A percentile compares a stretch with the other conserved stretches of the same genome.
Conservation (phyloP, 306 rosid genomes). For the Canavalia ensiformis region DNA sequence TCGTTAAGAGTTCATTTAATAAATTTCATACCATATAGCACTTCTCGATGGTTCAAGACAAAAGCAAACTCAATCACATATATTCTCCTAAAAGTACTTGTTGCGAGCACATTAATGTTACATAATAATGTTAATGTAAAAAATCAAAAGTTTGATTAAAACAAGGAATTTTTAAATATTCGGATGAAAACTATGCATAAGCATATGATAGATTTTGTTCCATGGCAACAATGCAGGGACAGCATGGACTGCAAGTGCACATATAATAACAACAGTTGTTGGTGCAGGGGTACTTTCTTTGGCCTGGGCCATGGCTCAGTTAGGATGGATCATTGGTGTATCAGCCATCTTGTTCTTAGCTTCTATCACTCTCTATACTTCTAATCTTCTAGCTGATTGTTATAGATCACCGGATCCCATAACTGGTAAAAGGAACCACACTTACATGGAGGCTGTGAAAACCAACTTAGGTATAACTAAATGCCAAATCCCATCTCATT, state of each 20-base stretch:
- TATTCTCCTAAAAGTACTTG: too few relatives aligned
- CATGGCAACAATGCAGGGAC: conserved; percentile 28
- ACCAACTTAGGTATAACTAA: conserved; percentile 35
- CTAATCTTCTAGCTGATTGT: conserved; percentile 50
- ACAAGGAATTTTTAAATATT: too few relatives aligned
- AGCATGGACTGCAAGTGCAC: conserved; percentile 36
- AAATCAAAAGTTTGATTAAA: too few relatives aligned
- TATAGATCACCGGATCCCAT: conserved; percentile 51
- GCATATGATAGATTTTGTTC: background rate
- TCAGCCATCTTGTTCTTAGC: background rate
- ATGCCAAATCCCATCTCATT: background rate
- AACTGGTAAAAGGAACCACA: conserved; percentile 37
- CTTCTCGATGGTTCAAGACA: too few relatives aligned
- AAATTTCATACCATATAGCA: too few relatives aligned
- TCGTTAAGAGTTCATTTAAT: too few relatives aligned
- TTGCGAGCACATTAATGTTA: too few relatives aligned
- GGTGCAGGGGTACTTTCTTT: conserved; percentile 47
- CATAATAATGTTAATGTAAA: too few relatives aligned
- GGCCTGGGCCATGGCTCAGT: conserved; percentile 47
- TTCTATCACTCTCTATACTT: conserved; percentile 35
- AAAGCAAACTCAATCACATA: too few relatives aligned
- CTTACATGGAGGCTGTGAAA: conserved; percentile 48
- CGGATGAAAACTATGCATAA: background rate
- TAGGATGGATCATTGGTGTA: conserved; percentile 51
- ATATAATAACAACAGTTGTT: conserved; percentile 33